Base-by-base conservation (phyloP, 495 filamentous ascomycete species). In the Hypoxylon fuscum region DNA sequence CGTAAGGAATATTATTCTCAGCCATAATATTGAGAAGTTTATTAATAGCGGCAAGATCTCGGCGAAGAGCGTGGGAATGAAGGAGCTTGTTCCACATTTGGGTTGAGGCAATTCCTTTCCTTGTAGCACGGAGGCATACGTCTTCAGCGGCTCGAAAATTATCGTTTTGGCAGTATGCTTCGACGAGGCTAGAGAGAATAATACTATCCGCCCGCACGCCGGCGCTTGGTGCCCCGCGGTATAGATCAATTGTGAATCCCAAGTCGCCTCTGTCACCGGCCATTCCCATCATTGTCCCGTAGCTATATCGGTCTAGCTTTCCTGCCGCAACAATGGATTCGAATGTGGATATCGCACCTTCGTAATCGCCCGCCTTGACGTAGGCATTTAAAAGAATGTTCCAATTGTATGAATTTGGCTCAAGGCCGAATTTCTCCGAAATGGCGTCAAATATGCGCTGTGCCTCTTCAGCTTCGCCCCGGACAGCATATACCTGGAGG, bases 11-110 rank as follows among this genome's bases (percentile, higher is more conserved):
- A 0, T 75, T 70, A 2, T 78, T 69, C 4, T 77, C 68, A 31
- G 81, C 75, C 87, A 97, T 96, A 45, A 75, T 72, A 32, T 77
- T 77, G 55, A 89, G 84, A 15, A 92, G 59, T 20, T 80, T 81
- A 44, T 85, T 82, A 20, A 90, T 79, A 34, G 79, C 76, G 3
- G 76, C 74, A 38, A 93, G 65, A 60, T 95, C 86, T 55, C 87
- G 78, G 4, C 83, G 79, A 52, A 84, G 77, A 14, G 89, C 91
- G 68, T 91, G 80, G 23, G 87, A 83, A 51, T 80, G 77, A 3
- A 97, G 74, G 14, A 97, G 74, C 15, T 81, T 76, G 68, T 97
- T 97, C 90, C 91, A 97, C 75, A 94, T 85, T 42, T 77, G 71
- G 12, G 87, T 86, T 76, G 78, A 55, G 20, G 75, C 62, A 31